Evolutionary conservation across 805 yeast species (phyloP), one percentile per base, ranked within the genome.

Genomic region (Sporopachydermia lactativora): DNA sequence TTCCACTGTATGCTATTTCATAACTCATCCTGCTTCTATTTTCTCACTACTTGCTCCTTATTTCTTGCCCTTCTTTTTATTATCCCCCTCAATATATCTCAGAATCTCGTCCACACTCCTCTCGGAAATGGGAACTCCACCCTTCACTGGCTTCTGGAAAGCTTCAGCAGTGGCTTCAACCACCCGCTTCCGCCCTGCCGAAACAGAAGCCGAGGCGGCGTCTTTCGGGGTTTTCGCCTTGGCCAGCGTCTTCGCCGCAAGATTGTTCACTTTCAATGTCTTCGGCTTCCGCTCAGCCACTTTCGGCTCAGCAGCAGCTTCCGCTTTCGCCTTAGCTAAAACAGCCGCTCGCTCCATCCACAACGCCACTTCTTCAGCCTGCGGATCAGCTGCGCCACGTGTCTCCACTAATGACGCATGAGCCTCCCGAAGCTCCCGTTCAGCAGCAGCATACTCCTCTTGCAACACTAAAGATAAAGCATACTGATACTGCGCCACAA

Each of bases 91-190:
- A 50, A 81, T 77, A 53, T 72, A 81, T 43, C 66, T 65, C 60
- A 81, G 61, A 45, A 81, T 68, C 43, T 78, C 88, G 42, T 78
- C 86, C 40, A 81, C 70, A 14, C 81, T 72, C 53, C 73, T 67
- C 39, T 62, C 58, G 11, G 79, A 75, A 44, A 80, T 65, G 34
- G 42, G 40, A 18, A 24, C 42, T n/a, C 15, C 39, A 16, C 42
- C 46, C 5, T 40, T 37, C 17, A 34, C 45, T n/a, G 34, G 45
- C 18, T 51, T 53, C 41, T 46, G 19, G 14, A 15, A 18, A 13
- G 36, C 18, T 49, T n/a, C 39, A 24, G 37, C 39, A 3, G 43
- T 38, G 39, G 43, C 44, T 39, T 46, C 40, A 28, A 38, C 41
- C 15, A 19, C 34, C 41, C 45, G 38, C 38, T 45, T 17, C 39